phyloP scores from a whole-genome alignment of 1,139 yeast species.

The Taphrina deformans region DNA sequence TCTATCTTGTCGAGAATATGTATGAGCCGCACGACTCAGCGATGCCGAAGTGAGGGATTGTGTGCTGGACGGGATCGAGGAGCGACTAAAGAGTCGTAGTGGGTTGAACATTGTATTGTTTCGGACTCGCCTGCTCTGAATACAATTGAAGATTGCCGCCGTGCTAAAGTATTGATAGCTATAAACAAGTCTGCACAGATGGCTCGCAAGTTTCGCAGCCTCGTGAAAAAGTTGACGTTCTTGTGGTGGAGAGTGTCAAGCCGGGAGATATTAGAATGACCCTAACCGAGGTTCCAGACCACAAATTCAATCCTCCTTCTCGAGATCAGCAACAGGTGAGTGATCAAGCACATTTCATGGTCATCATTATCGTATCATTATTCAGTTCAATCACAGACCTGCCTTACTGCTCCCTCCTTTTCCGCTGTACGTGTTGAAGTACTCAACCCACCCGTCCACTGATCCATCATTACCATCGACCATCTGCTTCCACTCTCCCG shows the following conservation, averaged over 20 bases:
- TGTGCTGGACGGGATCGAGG: background rate
- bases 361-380: background rate
- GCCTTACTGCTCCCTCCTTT: background rate
- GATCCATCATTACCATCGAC: constrained; percentile 9
- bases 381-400: background rate
- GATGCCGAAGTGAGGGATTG: background rate
- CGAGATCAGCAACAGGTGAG: background rate
- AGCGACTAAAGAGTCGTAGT: background rate
- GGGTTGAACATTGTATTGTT: background rate
- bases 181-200: too few relatives aligned
- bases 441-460: constrained; percentile 9
- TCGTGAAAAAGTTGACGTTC: background rate
- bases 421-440: background rate
- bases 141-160: too few relatives aligned
- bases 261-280: background rate
- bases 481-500: constrained; percentile 15
- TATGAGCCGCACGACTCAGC: constrained; percentile 8
- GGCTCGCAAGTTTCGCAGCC: too few relatives aligned
- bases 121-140: too few relatives aligned
- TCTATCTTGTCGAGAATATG: constrained; percentile 49
- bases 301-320: background rate
- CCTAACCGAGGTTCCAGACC: background rate
- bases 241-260: background rate
- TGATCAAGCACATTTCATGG: background rate
- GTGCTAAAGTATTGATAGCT: too few relatives aligned